Conservation (phyloP, 148 eudicot genomes). For the Cornus suecica region DNA sequence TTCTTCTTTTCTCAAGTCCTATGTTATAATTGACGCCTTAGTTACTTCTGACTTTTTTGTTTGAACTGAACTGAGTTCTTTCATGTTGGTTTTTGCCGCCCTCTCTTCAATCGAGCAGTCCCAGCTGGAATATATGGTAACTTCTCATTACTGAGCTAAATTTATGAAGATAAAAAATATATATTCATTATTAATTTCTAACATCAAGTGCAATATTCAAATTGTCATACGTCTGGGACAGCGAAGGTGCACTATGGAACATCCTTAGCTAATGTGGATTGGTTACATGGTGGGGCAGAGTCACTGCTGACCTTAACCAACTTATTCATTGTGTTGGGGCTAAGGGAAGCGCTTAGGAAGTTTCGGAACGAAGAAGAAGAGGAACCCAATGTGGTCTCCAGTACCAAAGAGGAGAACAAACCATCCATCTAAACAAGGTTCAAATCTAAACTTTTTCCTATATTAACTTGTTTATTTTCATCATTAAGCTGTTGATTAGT, state of each 20-base stretch:
- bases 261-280: conserved; percentile 90
- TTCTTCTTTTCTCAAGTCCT: background rate
- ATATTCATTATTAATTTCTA: background rate
- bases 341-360: conserved; percentile 63
- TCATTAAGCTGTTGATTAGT: background rate
- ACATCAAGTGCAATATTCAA: background rate
- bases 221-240: conserved; percentile 23
- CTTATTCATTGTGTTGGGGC: conserved; percentile 84
- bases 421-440: conserved; percentile 30
- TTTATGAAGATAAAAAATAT: background rate
- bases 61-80: conserved; percentile 19
- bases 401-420: conserved; percentile 42
- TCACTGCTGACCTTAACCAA: conserved; percentile 85
- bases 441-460: background rate
- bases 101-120: conserved; percentile 39
- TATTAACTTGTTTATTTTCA: background rate
- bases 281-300: conserved; percentile 95
- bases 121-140: conserved; percentile 99
- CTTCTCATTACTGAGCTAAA: conserved; percentile 17
- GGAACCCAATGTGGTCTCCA: conserved; percentile 29
- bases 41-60: background rate
- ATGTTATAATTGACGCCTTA: background rate
- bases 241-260: conserved; percentile 94
- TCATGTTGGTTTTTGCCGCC: conserved; percentile 22
- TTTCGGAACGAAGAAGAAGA: conserved; percentile 25